Conservation (phyloP, 176 grass and related monocot genomes). For the Ananas comosus region DNA sequence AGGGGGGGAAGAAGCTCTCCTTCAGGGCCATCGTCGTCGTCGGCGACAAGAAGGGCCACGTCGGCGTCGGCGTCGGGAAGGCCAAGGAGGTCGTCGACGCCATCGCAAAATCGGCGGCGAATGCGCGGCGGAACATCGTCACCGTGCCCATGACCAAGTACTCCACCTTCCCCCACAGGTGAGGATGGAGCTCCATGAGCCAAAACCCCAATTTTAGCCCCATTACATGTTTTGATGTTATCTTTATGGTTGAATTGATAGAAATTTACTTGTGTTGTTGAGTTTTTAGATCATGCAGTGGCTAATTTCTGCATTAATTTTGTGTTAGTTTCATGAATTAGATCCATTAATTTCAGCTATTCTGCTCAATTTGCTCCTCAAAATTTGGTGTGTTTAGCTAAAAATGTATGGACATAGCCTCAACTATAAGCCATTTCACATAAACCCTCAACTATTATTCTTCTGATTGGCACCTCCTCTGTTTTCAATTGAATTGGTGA, state of each 20-base stretch:
- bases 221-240: background rate
- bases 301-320: too few species aligned
- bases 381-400: too few species aligned
- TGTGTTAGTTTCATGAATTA: background rate
- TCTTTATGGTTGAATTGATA: background rate
- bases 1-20: constrained; percentile 79
- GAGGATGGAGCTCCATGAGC: background rate
- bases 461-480: too few species aligned
- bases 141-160: constrained; percentile 83
- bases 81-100: constrained; percentile 72
- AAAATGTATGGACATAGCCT: too few species aligned
- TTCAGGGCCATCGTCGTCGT: constrained; percentile 68
- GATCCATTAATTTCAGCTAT: too few species aligned
- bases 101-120: constrained; percentile 62
- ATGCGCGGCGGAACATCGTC: constrained; percentile 69
- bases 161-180: constrained; percentile 89
- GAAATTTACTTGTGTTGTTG: background rate
- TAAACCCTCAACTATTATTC: too few species aligned
- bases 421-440: too few species aligned
- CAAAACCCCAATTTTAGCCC: background rate
- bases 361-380: too few species aligned
- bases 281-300: background rate
- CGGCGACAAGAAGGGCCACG: constrained; percentile 76
- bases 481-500: too few species aligned
- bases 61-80: constrained; percentile 80